Conservation (phyloP, 2,329 filamentous ascomycete species). For the Nothomitra cinnamomea region DNA sequence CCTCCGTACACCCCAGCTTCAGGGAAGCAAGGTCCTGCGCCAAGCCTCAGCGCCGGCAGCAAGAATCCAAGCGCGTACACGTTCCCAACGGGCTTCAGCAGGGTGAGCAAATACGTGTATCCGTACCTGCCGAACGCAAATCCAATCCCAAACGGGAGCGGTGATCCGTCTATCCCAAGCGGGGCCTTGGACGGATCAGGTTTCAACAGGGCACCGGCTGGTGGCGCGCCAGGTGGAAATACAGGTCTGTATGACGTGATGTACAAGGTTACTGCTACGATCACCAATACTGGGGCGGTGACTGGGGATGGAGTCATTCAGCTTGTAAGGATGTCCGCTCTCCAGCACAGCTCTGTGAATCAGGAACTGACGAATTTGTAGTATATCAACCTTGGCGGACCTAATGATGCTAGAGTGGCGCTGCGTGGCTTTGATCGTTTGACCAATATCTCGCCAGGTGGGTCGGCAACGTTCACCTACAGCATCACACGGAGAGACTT, state of each 20-base stretch:
- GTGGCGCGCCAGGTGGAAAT: conserved; percentile 43
- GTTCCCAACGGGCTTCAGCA: conserved; percentile 35
- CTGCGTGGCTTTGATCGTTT: conserved; percentile 76
- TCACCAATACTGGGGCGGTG: conserved; percentile 33
- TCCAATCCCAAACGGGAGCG: conserved; percentile 33
- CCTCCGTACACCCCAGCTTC: conserved; percentile 34
- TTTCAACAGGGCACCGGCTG: conserved; percentile 38
- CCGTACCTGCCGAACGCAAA: conserved; percentile 43
- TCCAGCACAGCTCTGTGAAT: too few species aligned
- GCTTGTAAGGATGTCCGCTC: conserved; percentile 15
- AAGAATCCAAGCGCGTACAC: conserved; percentile 34
- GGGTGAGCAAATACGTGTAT: conserved; percentile 41
- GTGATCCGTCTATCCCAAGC: conserved; percentile 27
- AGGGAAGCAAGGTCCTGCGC: conserved; percentile 35
- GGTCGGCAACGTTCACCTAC: conserved; percentile 46
- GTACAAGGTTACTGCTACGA: conserved; percentile 29
- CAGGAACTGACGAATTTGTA: neutral
- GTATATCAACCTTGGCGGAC: conserved; percentile 66
- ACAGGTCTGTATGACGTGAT: conserved; percentile 33
- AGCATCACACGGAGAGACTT: conserved; percentile 64
- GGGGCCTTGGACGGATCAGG: conserved; percentile 34
- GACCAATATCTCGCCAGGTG: conserved; percentile 52
- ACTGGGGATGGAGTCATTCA: conserved; percentile 36
- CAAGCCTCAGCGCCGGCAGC: conserved; percentile 31
- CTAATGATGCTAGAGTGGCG: conserved; percentile 45